Conservation (phyloP, 805 yeast genomes). For the Blastobotrys terrestris region DNA sequence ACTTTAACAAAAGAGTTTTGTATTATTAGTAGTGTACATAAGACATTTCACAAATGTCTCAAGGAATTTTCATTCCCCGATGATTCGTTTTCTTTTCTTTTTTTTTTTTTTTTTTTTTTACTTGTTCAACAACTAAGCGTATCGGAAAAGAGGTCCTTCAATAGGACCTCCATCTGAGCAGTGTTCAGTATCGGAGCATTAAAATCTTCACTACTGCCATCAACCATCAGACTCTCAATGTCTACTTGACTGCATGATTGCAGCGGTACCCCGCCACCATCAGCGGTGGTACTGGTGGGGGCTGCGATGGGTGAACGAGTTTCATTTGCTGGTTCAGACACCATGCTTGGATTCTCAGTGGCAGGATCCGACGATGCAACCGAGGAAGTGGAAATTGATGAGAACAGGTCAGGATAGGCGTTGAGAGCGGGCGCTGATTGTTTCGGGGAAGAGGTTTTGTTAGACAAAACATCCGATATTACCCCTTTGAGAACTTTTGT, state of each 20-base stretch:
- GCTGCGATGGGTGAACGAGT: no score
- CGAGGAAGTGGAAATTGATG: not conserved
- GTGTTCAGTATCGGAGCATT: not conserved
- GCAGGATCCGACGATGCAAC: not conserved
- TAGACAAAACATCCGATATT: not conserved
- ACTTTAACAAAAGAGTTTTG: not conserved
- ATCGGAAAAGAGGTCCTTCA: not conserved
- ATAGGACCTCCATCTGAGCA: not conserved
- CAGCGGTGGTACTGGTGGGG: not conserved
- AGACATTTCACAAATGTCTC: not conserved
- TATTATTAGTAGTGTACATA: not conserved
- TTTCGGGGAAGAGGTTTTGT: no score
- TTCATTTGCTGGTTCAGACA: no score
- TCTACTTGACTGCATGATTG: not conserved
- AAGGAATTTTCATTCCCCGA: no score
- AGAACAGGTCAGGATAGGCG: no score
- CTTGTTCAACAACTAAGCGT: not conserved
- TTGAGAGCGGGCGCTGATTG: no score
- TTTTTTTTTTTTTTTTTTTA: not conserved
- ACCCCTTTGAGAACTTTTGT: not conserved
- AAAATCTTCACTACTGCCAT: not conserved
- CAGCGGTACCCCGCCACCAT: not conserved
- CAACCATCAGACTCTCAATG: not conserved
- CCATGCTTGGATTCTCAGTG: not conserved
- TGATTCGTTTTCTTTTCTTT: not conserved